A percentile compares a stretch with the other conserved stretches of the same genome.
Evolutionary conservation across 2,329 filamentous ascomycete species (phyloP).

Genomic region (Cyclaneusma minus): DNA sequence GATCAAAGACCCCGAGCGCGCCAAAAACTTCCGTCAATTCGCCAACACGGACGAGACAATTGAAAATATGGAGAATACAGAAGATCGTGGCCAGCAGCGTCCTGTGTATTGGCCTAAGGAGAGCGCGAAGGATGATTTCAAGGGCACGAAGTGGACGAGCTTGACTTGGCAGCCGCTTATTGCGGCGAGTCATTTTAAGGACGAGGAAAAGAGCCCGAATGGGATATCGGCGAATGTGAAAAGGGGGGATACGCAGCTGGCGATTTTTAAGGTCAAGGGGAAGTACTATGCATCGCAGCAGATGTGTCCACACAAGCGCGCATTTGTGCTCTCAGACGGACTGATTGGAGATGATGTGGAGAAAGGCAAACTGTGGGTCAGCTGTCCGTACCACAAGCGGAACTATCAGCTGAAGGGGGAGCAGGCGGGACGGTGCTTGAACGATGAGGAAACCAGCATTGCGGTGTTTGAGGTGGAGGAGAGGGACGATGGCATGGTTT

Average conservation of each 20-base stretch:
- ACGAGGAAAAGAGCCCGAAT: slow-evolving; percentile 45
- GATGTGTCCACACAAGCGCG: slow-evolving; percentile 87
- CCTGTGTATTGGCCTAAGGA: slow-evolving; percentile 68
- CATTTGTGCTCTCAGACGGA: slow-evolving; percentile 79
- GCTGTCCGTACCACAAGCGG: slow-evolving; percentile 78
- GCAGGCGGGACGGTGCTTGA: slow-evolving; percentile 54
- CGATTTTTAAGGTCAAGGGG: slow-evolving; percentile 70
- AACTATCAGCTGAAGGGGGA: slow-evolving; percentile 64
- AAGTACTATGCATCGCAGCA: slow-evolving; percentile 77
- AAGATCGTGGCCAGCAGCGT: slow-evolving; percentile 57
- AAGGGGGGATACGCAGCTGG: slow-evolving; percentile 76
- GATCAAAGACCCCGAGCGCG: slow-evolving; percentile 50
- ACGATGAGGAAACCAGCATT: slow-evolving; percentile 61
- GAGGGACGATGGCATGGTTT: slow-evolving; percentile 60
- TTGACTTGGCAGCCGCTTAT: slow-evolving; percentile 72
- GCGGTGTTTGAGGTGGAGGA: slow-evolving; percentile 70
- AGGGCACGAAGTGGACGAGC: slow-evolving; percentile 46
- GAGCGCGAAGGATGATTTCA: slow-evolving; percentile 55
- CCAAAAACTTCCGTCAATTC: slow-evolving; percentile 65
- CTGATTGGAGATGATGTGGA: slow-evolving; percentile 46
- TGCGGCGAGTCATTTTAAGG: slow-evolving; percentile 50
- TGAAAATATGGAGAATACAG: slow-evolving; percentile 53
- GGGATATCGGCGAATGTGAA: slow-evolving; percentile 67
- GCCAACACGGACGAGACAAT: slow-evolving; percentile 62
- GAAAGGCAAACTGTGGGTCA: slow-evolving; percentile 61